Conservation (phyloP, 306 rosid genomes). For the Phaseolus lunatus region DNA sequence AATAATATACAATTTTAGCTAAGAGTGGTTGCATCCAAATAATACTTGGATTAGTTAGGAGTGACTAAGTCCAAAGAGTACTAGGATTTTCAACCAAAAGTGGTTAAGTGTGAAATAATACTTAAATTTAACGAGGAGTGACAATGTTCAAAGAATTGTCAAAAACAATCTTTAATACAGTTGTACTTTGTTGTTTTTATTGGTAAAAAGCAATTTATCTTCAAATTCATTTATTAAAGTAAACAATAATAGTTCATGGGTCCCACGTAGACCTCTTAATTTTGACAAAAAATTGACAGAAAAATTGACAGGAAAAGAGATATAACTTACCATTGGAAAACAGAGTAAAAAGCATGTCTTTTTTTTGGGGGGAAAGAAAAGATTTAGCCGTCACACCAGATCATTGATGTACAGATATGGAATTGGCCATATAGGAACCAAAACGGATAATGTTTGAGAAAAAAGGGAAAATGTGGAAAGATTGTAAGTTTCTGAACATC, state of each 20-base stretch:
- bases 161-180: neutral
- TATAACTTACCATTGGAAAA: neutral
- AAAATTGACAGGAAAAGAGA: neutral
- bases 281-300: too few relatives aligned
- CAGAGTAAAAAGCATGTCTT: neutral
- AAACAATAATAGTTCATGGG: neutral
- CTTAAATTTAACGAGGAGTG: too few relatives aligned
- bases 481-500: constrained; percentile 36
- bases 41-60: too few relatives aligned
- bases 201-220: neutral
- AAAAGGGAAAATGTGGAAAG: neutral
- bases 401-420: neutral
- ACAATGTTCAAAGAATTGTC: too few relatives aligned
- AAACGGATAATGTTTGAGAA: neutral
- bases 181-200: neutral
- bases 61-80: too few relatives aligned
- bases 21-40: too few relatives aligned
- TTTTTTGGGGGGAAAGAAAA: neutral
- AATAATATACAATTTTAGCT: too few relatives aligned
- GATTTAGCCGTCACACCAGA: constrained; percentile 26
- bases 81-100: too few relatives aligned
- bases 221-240: neutral
- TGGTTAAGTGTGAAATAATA: too few relatives aligned
- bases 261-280: neutral
- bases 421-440: neutral